A percentile compares a stretch with the other conserved stretches of the same genome.
Evolutionary conservation across 1,284 basidiomycete species (phyloP).

Genomic region (Malassezia caprae): DNA sequence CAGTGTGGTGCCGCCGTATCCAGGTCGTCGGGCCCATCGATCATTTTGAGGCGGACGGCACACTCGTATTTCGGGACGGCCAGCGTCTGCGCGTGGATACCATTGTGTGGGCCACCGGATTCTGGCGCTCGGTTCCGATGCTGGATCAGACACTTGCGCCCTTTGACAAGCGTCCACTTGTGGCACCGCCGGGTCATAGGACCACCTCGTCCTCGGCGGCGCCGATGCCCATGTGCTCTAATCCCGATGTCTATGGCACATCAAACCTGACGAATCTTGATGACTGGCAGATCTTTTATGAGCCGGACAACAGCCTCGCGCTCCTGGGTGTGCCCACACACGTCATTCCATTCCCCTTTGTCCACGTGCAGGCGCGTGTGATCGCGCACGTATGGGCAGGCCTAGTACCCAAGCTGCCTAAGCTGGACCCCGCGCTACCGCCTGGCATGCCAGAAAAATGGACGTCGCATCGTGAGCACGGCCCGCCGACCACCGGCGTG

Average conservation of each 20-base stretch:
- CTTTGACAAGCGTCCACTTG: slow-evolving; percentile 18
- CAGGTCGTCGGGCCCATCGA: slow-evolving; percentile 26
- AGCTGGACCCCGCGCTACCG: slow-evolving; percentile 18
- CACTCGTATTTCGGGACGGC: slow-evolving; percentile 19
- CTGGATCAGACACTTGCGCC: slow-evolving; percentile 22
- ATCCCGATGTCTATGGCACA: background rate
- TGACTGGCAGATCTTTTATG: slow-evolving; percentile 39
- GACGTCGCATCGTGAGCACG: slow-evolving; percentile 2
- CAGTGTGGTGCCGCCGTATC: slow-evolving; percentile 32
- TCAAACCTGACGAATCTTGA: slow-evolving; percentile 29
- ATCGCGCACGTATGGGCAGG: slow-evolving; percentile 19
- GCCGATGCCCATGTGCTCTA: background rate
- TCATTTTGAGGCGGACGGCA: slow-evolving; percentile 13
- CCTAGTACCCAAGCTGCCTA: slow-evolving; percentile 12
- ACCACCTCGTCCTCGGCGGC: background rate
- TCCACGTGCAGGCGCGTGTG: slow-evolving; percentile 26
- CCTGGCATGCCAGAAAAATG: slow-evolving; percentile 19
- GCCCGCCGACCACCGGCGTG: background rate
- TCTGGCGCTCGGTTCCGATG: slow-evolving; percentile 28
- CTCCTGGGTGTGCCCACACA: slow-evolving; percentile 31
- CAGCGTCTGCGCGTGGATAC: slow-evolving; percentile 22
- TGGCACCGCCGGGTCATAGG: background rate
- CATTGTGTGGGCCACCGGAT: slow-evolving; percentile 45
- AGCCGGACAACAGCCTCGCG: slow-evolving; percentile 21
- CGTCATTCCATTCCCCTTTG: slow-evolving; percentile 39